A percentile compares a stretch with the other conserved stretches of the same genome.
Conservation (phyloP, 768 basidiomycete species). For the Suillus subaureus region DNA sequence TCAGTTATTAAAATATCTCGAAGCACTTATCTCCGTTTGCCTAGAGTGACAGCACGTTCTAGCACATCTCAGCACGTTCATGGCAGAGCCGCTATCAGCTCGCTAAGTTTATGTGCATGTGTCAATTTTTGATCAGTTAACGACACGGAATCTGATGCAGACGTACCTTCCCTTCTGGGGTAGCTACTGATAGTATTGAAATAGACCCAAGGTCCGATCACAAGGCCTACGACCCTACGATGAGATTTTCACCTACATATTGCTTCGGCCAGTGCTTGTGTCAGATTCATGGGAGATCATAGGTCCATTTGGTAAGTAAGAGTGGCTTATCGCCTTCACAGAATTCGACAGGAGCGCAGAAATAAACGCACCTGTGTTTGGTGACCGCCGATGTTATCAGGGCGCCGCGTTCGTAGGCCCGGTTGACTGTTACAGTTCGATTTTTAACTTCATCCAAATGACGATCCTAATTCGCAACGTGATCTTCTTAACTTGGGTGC, state of each 20-base stretch:
- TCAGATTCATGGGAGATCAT: background rate
- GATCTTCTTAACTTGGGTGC: background rate
- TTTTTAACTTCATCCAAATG: background rate
- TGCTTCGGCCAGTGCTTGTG: background rate
- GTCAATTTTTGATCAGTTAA: conserved; percentile 97
- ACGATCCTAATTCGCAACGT: background rate
- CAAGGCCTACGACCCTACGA: conserved; percentile 76
- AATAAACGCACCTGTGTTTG: background rate
- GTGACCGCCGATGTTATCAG: background rate
- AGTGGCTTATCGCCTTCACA: background rate
- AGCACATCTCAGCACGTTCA: conserved; percentile 72
- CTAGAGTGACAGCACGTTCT: conserved; percentile 86
- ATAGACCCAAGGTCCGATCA: conserved; percentile 83
- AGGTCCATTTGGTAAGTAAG: background rate
- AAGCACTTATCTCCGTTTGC: conserved; percentile 63
- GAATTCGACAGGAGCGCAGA: background rate
- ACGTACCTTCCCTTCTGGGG: conserved; percentile 78
- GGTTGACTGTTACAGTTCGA: background rate
- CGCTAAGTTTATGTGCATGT: conserved; percentile 96
- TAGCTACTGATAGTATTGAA: conserved; percentile 88
- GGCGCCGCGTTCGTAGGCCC: background rate
- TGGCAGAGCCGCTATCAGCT: conserved; percentile 84
- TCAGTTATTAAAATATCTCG: background rate
- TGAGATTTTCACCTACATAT: background rate
- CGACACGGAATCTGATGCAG: conserved; percentile 81